Conservation (phyloP, 1,284 basidiomycete species). For the Rhizoctonia solani region DNA sequence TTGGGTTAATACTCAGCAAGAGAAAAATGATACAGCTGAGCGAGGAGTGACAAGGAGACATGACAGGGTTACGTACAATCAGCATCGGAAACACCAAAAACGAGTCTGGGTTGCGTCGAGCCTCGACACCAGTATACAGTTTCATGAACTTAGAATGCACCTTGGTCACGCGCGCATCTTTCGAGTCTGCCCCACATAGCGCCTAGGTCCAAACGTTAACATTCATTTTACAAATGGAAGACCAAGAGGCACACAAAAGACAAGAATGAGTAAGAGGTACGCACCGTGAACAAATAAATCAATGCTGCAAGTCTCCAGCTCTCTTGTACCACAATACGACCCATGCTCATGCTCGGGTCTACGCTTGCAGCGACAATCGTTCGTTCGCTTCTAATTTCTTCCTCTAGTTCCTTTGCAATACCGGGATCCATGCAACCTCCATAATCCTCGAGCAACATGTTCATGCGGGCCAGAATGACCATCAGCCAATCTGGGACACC, state of each 20-base stretch:
- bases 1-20: neutral
- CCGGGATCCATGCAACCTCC: neutral
- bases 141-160: neutral
- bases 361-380: neutral
- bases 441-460: conserved; percentile 8
- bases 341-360: conserved; percentile 6
- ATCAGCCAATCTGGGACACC: conserved; percentile 18
- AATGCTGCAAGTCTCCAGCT: conserved; percentile 2
- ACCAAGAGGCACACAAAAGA: too few species aligned
- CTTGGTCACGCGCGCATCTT: neutral
- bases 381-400: neutral
- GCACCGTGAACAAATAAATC: conserved; percentile 17
- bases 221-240: too few species aligned
- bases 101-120: neutral
- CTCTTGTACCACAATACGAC: conserved; percentile 13
- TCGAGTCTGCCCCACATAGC: neutral
- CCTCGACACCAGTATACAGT: neutral
- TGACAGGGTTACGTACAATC: neutral
- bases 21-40: too few species aligned
- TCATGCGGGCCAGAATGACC: conserved; percentile 8
- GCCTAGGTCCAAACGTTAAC: neutral
- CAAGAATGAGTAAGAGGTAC: neutral
- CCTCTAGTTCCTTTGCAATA: neutral
- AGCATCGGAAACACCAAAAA: neutral
- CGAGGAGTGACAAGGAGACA: too few species aligned